phyloP scores from a whole-genome alignment of 2,329 filamentous ascomycete species.

The Spiromastix sp. region DNA sequence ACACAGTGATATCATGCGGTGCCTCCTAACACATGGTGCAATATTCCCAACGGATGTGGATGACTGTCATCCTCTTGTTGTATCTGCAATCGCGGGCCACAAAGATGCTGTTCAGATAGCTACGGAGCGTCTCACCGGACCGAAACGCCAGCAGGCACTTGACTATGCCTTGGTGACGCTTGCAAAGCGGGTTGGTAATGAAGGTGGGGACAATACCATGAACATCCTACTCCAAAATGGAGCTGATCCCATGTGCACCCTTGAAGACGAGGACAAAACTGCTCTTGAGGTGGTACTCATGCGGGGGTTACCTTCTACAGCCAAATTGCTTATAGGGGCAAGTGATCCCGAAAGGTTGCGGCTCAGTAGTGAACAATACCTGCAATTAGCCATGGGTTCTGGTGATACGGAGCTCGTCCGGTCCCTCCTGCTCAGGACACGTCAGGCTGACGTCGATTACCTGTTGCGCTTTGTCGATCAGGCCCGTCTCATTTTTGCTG shows the following conservation, averaged over 20 bases:
- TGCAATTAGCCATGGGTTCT: background rate
- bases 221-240: background rate
- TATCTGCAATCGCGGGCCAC: background rate
- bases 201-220: background rate
- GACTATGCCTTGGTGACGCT: background rate
- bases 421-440: background rate
- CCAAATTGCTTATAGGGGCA: background rate
- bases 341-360: background rate
- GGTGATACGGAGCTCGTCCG: background rate
- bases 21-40: background rate
- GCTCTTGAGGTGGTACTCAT: background rate
- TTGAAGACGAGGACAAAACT: background rate
- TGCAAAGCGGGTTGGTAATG: background rate
- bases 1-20: background rate
- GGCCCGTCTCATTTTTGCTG: background rate
- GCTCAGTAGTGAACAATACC: background rate
- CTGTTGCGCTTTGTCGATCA: background rate
- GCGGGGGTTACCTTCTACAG: background rate
- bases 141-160: background rate
- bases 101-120: background rate
- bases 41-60: background rate
- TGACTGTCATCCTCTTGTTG: background rate
- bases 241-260: background rate
- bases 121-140: background rate
- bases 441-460: background rate